These are phyloP conservation scores for Pyrus bretschneideri DNA, from an alignment of 306 rosid genomes.

Conservation along the genomic window DNA sequence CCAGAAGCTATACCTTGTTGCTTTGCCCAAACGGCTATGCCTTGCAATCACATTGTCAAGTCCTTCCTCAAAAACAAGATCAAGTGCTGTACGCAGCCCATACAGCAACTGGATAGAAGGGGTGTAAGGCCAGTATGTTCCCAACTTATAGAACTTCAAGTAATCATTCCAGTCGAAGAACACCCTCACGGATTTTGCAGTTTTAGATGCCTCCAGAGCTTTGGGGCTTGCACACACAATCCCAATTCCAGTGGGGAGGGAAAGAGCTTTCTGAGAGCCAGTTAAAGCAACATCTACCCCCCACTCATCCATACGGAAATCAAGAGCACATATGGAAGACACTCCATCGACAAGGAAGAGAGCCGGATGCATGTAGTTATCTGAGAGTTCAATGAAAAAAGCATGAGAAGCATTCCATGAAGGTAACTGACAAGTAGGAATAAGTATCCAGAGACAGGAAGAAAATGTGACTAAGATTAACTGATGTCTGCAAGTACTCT, in stretches of 20 bases:
- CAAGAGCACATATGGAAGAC: slow-evolving; percentile 93
- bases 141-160: slow-evolving; percentile 84
- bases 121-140: slow-evolving; percentile 97
- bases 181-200: slow-evolving; percentile 77
- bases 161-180: slow-evolving; percentile 98
- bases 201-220: slow-evolving; percentile 83
- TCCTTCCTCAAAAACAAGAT: slow-evolving; percentile 92
- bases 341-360: slow-evolving; percentile 95
- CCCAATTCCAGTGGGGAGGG: slow-evolving; percentile 95
- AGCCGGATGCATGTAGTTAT: slow-evolving; percentile 83
- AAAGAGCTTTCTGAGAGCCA: slow-evolving; percentile 98
- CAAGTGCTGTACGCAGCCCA: slow-evolving; percentile 80
- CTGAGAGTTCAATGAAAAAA: slow-evolving; percentile 39
- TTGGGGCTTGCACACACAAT: slow-evolving; percentile 89
- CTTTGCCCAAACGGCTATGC: slow-evolving; percentile 79
- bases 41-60: slow-evolving; percentile 83
- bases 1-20: slow-evolving; percentile 57
- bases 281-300: slow-evolving; percentile 95
- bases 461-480: not conserved
- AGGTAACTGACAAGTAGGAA: not conserved
- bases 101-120: slow-evolving; percentile 89
- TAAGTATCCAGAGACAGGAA: not conserved
- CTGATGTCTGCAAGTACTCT: not conserved
- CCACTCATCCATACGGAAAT: slow-evolving; percentile 99
- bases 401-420: slow-evolving; percentile 10